Evolutionary conservation across 208 protist species (phyloP), one percentile per base, ranked within the genome.

Genomic region (Acanthamoeba triangularis): DNA sequence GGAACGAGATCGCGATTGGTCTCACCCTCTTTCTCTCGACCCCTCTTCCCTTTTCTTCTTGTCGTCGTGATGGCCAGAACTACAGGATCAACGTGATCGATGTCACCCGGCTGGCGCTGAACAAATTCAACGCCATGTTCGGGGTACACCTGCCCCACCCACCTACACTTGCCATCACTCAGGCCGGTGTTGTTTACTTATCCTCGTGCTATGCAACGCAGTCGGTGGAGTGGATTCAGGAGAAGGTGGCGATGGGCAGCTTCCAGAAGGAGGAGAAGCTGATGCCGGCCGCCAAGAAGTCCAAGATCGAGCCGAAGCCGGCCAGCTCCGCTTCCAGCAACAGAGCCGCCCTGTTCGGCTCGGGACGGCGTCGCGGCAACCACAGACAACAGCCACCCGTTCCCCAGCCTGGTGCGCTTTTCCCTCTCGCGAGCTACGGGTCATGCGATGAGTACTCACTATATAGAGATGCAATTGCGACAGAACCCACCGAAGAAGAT

Each of bases 91-190:
- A 87, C 52, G 78, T 87, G 49, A 87, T 87, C 78, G 47, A 87
- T 47, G 25, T 61, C 41, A 87, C 78, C 11, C 78, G 78, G 25
- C 49, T 87, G 23, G 78, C 78, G 3, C 78, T 87, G 6, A 87
- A 87, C 23, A 87, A 87, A n/a, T 87, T 87, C 78, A 87, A 87
- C 78, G 78, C 78, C 33, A 87, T 87, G 78, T 87, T 87, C 47
- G 78, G 78, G 28, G 78, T 87, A 63, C 28, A n/a, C 14, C 33
- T 44, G 10, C 37, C 20, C n/a, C 35, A 4, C 35, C 37, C 67
- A 8, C 33, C 33, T 1, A 16, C 67, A n/a, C n/a, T n/a, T n/a
- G n/a, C 33, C 20, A 41, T 3, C 8, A 5, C 13, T 76, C 47
- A 5, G 4, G 3, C 47, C 76, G 1, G 2, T 41, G 7, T 85